Evolutionary conservation across 257 asterid genomes (phyloP).

Genomic region (Rehmannia glutinosa): DNA sequence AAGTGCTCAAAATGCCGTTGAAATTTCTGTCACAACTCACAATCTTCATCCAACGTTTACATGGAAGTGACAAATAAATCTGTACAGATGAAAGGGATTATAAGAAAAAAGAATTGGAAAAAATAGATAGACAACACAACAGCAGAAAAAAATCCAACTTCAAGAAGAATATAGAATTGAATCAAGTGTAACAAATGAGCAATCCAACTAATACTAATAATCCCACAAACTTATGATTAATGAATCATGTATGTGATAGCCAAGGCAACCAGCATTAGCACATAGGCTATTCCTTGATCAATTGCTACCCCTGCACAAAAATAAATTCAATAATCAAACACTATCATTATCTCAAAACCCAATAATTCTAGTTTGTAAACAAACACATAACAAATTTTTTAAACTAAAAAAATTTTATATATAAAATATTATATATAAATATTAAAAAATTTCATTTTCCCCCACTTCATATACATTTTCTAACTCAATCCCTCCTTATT

Average conservation of each 20-base stretch:
- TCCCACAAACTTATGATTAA: slow-evolving; percentile 4
- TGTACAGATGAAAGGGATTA: neutral
- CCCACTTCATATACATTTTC: too few species aligned
- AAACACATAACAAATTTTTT: too few species aligned
- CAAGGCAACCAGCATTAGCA: slow-evolving; percentile 69
- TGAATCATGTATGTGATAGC: slow-evolving; percentile 56
- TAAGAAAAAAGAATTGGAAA: neutral
- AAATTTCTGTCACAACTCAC: too few species aligned
- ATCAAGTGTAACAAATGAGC: neutral
- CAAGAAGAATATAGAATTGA: slow-evolving; percentile 1
- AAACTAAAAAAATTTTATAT: too few species aligned
- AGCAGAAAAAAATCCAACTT: neutral
- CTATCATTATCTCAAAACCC: neutral
- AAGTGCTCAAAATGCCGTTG: neutral
- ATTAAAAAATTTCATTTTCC: too few species aligned
- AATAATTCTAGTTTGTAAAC: too few species aligned
- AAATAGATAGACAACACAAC: neutral
- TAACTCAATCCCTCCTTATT: too few species aligned
- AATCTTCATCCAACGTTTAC: neutral
- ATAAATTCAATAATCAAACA: neutral
- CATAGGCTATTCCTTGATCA: slow-evolving; percentile 76
- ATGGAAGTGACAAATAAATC: neutral
- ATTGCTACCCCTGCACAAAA: slow-evolving; percentile 54
- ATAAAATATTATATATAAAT: too few species aligned
- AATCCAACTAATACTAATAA: neutral